These are phyloP conservation scores for Kwoniella dendrophila DNA, from an alignment of 768 basidiomycete genomes.

Conservation along the genomic window DNA sequence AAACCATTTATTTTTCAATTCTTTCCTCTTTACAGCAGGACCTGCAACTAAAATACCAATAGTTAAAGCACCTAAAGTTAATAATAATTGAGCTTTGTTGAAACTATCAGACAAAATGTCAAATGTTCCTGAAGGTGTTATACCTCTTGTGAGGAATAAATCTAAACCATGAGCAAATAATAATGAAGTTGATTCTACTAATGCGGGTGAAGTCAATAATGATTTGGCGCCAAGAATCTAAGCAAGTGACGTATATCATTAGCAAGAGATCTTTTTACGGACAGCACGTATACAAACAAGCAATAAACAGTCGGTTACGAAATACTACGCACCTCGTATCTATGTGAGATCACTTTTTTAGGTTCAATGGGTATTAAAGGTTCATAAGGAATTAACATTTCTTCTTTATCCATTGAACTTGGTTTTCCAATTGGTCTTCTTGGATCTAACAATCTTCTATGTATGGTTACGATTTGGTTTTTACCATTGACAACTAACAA, in stretches of 20 bases:
- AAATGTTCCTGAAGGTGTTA: constrained; percentile 85
- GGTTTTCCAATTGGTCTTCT: constrained; percentile 76
- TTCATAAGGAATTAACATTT: constrained; percentile 82
- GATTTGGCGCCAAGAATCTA: constrained; percentile 71
- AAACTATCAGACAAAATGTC: constrained; percentile 89
- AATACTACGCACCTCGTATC: constrained; percentile 60
- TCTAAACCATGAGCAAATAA: constrained; percentile 86
- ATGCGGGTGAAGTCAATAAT: constrained; percentile 76
- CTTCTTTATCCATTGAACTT: constrained; percentile 77
- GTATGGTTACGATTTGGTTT: constrained; percentile 73
- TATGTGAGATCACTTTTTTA: constrained; percentile 63
- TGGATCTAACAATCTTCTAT: constrained; percentile 75
- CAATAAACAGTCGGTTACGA: not conserved
- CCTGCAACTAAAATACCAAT: constrained; percentile 76
- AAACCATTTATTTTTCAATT: constrained; percentile 52
- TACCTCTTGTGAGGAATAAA: constrained; percentile 75
- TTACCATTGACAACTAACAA: constrained; percentile 72
- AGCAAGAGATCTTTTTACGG: not conserved
- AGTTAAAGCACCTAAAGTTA: constrained; percentile 73
- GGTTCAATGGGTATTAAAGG: constrained; percentile 73
- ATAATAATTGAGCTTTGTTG: constrained; percentile 86
- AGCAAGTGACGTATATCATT: not conserved
- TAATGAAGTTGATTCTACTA: constrained; percentile 88
- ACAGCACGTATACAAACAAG: not conserved
- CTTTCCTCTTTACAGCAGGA: constrained; percentile 68